phyloP scores from a whole-genome alignment of 352 stramenopile species.

The Pythium chondricola region DNA sequence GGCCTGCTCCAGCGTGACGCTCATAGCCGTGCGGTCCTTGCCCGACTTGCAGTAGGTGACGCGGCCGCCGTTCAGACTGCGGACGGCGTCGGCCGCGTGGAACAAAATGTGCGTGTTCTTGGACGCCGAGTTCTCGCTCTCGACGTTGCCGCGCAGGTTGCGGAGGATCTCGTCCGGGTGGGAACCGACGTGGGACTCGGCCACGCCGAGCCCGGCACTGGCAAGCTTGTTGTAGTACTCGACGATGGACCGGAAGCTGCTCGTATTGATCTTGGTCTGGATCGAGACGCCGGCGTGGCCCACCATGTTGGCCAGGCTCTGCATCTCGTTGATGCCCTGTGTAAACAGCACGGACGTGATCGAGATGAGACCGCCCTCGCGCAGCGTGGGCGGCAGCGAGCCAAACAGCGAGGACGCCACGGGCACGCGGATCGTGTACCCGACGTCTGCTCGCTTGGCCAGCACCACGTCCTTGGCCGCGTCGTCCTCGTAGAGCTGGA shows the following conservation, averaged over 20 bases:
- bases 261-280: constrained; percentile 80
- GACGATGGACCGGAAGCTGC: constrained; percentile 58
- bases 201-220: constrained; percentile 27
- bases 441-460: constrained; percentile 48
- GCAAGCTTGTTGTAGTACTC: constrained; percentile 75
- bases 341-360: constrained; percentile 82
- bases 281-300: constrained; percentile 74
- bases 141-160: constrained; percentile 56
- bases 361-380: constrained; percentile 44
- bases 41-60: constrained; percentile 98
- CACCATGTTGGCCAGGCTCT: constrained; percentile 88
- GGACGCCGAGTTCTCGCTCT: constrained; percentile 63
- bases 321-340: constrained; percentile 93
- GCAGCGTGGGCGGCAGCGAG: constrained; percentile 44
- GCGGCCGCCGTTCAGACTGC: constrained; percentile 88
- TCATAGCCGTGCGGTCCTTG: constrained; percentile 98
- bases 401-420: constrained; percentile 37
- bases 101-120: constrained; percentile 88
- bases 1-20: constrained; percentile 93
- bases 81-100: constrained; percentile 77
- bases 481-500: constrained; percentile 46
- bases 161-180: constrained; percentile 64
- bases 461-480: constrained; percentile 39
- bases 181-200: constrained; percentile 45
- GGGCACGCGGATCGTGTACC: constrained; percentile 64